phyloP scores from a whole-genome alignment of 2,329 filamentous ascomycete species.

The Pseudopyrenochaeta lycopersici region DNA sequence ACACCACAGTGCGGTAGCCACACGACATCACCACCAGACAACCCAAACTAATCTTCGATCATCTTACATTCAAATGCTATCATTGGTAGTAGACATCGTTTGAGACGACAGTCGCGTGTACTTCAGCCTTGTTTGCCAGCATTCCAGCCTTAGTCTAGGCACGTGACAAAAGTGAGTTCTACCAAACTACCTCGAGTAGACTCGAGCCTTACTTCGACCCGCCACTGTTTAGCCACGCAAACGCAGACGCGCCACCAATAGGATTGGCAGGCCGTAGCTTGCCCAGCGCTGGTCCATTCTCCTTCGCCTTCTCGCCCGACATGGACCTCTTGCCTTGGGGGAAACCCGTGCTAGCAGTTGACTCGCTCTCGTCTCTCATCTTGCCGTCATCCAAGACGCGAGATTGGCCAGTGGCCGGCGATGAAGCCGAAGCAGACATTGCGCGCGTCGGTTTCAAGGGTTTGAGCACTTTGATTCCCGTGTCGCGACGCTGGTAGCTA shows the following conservation, averaged over 20 bases:
- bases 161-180: too few relatives aligned
- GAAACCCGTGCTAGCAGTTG: conserved; percentile 9
- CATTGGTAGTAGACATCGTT: too few relatives aligned
- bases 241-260: conserved; percentile 89
- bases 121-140: background rate
- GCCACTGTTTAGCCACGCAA: conserved; percentile 81
- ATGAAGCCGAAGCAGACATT: conserved; percentile 45
- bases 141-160: background rate
- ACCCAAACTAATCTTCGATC: too few relatives aligned
- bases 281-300: conserved; percentile 46
- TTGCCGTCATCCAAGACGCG: conserved; percentile 61
- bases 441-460: conserved; percentile 72
- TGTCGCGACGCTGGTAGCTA: conserved; percentile 73
- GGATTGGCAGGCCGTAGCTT: conserved; percentile 77
- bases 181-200: background rate
- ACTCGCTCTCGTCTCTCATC: conserved; percentile 40
- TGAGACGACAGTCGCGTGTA: too few relatives aligned
- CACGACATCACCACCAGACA: too few relatives aligned
- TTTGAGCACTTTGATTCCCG: conserved; percentile 91
- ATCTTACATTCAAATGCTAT: too few relatives aligned
- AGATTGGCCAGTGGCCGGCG: conserved; percentile 49
- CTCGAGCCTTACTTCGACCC: conserved; percentile 31
- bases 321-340: conserved; percentile 38
- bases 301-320: conserved; percentile 48
- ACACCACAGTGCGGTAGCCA: too few relatives aligned